phyloP scores from a whole-genome alignment of 169 alveolate species.

The Plasmodium yoelii region DNA sequence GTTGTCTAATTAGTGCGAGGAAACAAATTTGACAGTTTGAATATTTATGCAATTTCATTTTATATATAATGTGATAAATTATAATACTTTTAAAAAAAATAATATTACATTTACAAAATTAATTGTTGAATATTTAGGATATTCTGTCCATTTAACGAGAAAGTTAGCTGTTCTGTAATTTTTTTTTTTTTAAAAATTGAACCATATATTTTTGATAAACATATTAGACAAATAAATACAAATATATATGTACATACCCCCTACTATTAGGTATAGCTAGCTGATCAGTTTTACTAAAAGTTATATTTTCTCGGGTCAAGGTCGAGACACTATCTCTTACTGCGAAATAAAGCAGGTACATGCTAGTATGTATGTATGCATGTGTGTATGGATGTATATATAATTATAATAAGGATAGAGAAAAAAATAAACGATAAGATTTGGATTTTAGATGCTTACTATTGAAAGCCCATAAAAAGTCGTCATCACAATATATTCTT shows the following conservation, averaged over 20 bases:
- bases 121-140: conserved; percentile 66
- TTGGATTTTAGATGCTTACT: conserved; percentile 11
- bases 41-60: not conserved
- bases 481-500: conserved; percentile 54
- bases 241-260: conserved; percentile 36
- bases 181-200: not conserved
- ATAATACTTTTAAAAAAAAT: not conserved
- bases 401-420: not conserved
- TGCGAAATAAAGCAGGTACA: not conserved
- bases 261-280: conserved; percentile 71
- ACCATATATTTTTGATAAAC: not conserved
- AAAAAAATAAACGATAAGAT: not conserved
- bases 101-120: conserved; percentile 53
- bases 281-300: conserved; percentile 29
- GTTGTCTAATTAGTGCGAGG: not conserved
- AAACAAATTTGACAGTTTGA: not conserved
- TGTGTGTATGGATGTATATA: no score
- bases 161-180: conserved; percentile 64
- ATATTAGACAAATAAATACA: not conserved
- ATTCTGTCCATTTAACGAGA: conserved; percentile 60
- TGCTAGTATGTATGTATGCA: not conserved
- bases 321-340: conserved; percentile 31
- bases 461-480: conserved; percentile 54
- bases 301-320: conserved; percentile 62
- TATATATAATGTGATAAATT: no score